Evolutionary conservation across 129 eudicot species (phyloP), one percentile per base, ranked within the genome.

Genomic region (carrot (Daucus carota)): DNA sequence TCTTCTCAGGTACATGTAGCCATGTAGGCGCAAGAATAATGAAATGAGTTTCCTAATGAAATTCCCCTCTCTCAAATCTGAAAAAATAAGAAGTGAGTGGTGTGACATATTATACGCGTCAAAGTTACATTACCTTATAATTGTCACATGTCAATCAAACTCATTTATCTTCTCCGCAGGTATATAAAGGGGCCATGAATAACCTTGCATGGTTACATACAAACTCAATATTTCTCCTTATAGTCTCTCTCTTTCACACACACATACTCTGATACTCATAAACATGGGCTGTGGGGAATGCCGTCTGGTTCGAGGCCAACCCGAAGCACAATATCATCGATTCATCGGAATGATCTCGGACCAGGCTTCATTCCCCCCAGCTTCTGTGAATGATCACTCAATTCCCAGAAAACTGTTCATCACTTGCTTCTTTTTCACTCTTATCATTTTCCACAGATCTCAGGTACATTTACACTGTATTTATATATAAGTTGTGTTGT

Each of bases 311-410:
- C 90, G 93, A 90, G 87, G 79, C 83, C 93, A 71, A 75, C 82
- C 81, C 40, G 33, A 36, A 28, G 48, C 43, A 26, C 38, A 65
- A n/a, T 17, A 67, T 5, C 65, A 63, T 29, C 16, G 20, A 6
- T 48, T 38, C 36, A 9, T 62, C 10, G 43, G 86, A 80, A 59
- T 83, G 87, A 76, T 87, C 86, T 82, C 97, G 97, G 93, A 92
- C 97, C 97, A 92, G 96, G 89, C 97, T 90, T 89, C 97, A 90
- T 92, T 92, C 97, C 97, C 93, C 87, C 80, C 88, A 92, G 80
- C 88, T 73, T 68, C 0, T 57, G 31, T 24, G 14, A n/a, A 54
- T 9, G 3, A n/a, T n/a, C 15, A n/a, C 31, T 54, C 62, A 52
- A 52, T 8, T 7, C 62, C 63, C 31, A 9, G 31, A 57, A 18